phyloP scores from a whole-genome alignment of 2,329 filamentous ascomycete species.

The Emmonsiellopsis sp. region DNA sequence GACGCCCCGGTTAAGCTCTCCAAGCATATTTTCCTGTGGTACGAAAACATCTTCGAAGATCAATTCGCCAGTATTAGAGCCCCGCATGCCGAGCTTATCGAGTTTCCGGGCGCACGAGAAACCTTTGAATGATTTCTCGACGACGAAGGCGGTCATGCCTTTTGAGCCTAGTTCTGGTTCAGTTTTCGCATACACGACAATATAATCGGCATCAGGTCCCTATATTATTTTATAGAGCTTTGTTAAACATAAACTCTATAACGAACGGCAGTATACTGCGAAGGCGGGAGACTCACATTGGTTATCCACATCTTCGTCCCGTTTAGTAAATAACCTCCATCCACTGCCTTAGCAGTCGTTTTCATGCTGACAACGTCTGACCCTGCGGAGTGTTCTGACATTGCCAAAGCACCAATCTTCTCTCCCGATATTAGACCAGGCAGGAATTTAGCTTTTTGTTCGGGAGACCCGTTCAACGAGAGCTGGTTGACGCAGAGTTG shows the following conservation, averaged over 20 bases:
- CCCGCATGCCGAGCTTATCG: conserved; percentile 97
- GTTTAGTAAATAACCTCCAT: conserved; percentile 77
- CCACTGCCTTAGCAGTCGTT: conserved; percentile 66
- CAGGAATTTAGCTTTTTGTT: conserved; percentile 73
- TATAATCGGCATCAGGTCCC: conserved; percentile 79
- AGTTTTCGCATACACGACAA: conserved; percentile 97
- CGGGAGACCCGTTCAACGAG: conserved; percentile 70
- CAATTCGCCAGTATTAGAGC: conserved; percentile 90
- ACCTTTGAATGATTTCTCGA: conserved; percentile 59
- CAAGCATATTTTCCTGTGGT: conserved; percentile 70
- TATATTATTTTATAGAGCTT: conserved; percentile 14
- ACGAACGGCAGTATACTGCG: background rate
- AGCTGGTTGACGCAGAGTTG: conserved; percentile 96
- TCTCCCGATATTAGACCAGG: conserved; percentile 72
- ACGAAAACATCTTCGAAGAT: conserved; percentile 88
- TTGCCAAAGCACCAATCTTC: conserved; percentile 78
- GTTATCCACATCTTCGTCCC: conserved; percentile 99
- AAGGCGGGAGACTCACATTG: conserved; percentile 47
- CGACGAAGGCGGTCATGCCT: conserved; percentile 91
- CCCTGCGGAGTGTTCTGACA: conserved; percentile 86
- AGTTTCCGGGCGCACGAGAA: conserved; percentile 86
- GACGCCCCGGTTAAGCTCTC: conserved; percentile 70
- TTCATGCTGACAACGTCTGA: conserved; percentile 96
- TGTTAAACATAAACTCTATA: background rate
- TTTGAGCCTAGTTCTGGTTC: conserved; percentile 69